phyloP scores from a whole-genome alignment of 2,329 filamentous ascomycete species.

The Zalaria sp. region DNA sequence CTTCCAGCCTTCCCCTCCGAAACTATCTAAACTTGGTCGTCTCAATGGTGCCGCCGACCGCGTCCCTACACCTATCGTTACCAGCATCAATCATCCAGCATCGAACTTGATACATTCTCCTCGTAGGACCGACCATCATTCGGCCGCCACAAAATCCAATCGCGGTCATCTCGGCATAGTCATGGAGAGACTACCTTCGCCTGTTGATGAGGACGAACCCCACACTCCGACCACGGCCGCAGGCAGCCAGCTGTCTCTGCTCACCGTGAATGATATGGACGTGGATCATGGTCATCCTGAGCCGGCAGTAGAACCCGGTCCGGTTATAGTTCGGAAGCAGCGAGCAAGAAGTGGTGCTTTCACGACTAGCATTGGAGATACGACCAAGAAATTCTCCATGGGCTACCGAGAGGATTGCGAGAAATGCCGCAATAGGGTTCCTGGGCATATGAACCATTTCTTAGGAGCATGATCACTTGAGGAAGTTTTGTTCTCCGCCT shows the following conservation, averaged over 20 bases:
- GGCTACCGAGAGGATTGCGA: slow-evolving; percentile 36
- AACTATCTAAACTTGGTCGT: background rate
- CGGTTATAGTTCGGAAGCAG: slow-evolving; percentile 18
- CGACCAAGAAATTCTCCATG: slow-evolving; percentile 19
- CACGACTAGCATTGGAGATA: slow-evolving; percentile 4
- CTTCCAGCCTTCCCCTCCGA: background rate
- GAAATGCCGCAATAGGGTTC: slow-evolving; percentile 32
- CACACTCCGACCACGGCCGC: slow-evolving; percentile 16
- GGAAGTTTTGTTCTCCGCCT: background rate
- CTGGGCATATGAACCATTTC: slow-evolving; percentile 36
- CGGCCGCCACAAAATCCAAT: background rate
- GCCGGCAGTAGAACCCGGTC: background rate
- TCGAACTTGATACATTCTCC: slow-evolving; percentile 1
- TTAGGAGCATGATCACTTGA: slow-evolving; percentile 9
- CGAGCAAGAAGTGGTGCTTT: slow-evolving; percentile 20
- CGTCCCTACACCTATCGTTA: slow-evolving; percentile 3
- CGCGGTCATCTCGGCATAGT: slow-evolving; percentile 1
- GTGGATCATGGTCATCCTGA: slow-evolving; percentile 10
- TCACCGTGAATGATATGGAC: slow-evolving; percentile 21
- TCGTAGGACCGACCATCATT: background rate
- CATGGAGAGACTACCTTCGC: slow-evolving; percentile 13
- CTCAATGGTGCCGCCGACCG: slow-evolving; percentile 2
- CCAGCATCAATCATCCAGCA: background rate
- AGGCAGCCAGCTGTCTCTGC: slow-evolving; percentile 19
- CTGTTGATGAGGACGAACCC: slow-evolving; percentile 21